Evolutionary conservation across 2,329 filamentous ascomycete species (phyloP).

Genomic region (Exophiala sideris): DNA sequence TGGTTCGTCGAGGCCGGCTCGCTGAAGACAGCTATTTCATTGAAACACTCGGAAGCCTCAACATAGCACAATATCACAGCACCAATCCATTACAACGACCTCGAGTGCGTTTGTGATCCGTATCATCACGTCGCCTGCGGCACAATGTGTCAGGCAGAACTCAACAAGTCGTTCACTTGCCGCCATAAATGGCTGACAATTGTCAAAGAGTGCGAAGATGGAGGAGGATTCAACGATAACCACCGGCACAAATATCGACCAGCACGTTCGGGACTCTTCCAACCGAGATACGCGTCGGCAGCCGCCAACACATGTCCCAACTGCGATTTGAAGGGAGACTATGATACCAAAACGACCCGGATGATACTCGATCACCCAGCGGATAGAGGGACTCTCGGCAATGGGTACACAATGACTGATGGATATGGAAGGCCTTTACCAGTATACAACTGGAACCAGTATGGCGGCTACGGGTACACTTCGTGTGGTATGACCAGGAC

Average conservation of each 20-base stretch:
- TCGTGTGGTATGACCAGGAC: conserved; percentile 2
- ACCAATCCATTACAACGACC: too few relatives aligned
- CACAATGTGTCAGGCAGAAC: conserved; percentile 47
- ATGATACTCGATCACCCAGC: conserved; percentile 26
- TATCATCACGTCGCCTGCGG: not conserved
- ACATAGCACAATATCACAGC: too few relatives aligned
- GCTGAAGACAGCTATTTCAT: too few relatives aligned
- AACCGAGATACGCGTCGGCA: conserved; percentile 21
- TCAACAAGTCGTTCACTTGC: conserved; percentile 46
- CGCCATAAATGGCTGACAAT: conserved; percentile 50
- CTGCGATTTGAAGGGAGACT: conserved; percentile 33
- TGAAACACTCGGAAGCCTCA: too few relatives aligned
- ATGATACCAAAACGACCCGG: conserved; percentile 32
- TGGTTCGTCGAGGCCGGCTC: not conserved
- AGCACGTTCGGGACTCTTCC: conserved; percentile 11
- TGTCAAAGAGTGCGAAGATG: conserved; percentile 40
- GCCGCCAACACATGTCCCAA: conserved; percentile 31
- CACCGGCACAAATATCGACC: conserved; percentile 23
- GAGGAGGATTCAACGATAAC: conserved; percentile 27
- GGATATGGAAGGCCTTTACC: conserved; percentile 15
- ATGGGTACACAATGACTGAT: conserved; percentile 23
- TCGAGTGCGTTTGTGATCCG: too few relatives aligned
- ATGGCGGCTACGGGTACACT: not conserved
- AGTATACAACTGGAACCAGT: not conserved
- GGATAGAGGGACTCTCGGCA: conserved; percentile 14